Conservation (phyloP, 176 grass and related monocot genomes). For the Raddia guianensis region DNA sequence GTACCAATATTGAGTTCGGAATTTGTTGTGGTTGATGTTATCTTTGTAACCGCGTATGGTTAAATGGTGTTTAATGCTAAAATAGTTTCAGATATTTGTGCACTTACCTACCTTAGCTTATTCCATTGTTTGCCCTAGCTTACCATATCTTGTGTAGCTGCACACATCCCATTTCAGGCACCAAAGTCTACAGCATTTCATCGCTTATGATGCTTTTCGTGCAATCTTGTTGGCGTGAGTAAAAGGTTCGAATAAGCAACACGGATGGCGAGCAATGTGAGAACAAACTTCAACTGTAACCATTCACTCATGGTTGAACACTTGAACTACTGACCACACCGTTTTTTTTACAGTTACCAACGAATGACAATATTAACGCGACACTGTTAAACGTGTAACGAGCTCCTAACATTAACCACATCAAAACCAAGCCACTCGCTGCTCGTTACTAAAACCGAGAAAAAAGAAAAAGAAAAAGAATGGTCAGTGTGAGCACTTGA, state of each 20-base stretch:
- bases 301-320: no score
- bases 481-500: neutral
- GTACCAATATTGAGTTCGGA: neutral
- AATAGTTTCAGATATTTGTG: constrained; percentile 8
- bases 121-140: neutral
- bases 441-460: neutral
- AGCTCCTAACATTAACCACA: neutral
- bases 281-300: neutral
- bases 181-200: neutral
- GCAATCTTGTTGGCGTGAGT: neutral
- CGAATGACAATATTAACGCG: neutral
- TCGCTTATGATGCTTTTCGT: neutral
- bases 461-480: no score
- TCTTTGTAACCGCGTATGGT: neutral
- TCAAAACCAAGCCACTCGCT: neutral
- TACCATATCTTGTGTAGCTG: neutral
- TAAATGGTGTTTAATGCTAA: constrained; percentile 14
- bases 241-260: neutral
- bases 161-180: no score
- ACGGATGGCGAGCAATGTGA: neutral
- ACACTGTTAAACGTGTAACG: neutral
- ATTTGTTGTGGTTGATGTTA: constrained; percentile 13
- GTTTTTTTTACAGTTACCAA: neutral
- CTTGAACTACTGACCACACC: neutral
- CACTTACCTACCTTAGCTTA: neutral